These are phyloP conservation scores for Penicillium cosmopolitanum DNA, from an alignment of 495 filamentous ascomycete species.

Conservation along the genomic window DNA sequence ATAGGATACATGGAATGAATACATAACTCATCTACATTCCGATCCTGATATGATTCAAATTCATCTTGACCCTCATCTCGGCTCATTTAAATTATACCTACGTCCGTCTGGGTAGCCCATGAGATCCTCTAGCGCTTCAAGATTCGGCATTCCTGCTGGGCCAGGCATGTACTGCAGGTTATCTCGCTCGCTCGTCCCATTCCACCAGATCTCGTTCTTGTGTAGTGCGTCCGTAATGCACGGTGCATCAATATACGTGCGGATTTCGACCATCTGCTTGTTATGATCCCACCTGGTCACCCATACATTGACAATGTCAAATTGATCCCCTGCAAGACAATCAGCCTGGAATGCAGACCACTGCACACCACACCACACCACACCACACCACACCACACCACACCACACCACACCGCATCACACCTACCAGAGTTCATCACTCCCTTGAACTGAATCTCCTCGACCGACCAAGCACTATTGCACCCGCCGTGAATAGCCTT, in stretches of 20 bases:
- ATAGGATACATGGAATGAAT: too few relatives aligned
- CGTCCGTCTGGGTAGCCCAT: conserved; percentile 38
- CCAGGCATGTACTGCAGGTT: conserved; percentile 42
- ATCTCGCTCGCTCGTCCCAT: conserved; percentile 34
- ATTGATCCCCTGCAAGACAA: conserved; percentile 27
- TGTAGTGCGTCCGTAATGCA: conserved; percentile 35
- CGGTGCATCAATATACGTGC: conserved; percentile 39
- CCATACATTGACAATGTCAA: conserved; percentile 44
- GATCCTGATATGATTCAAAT: too few relatives aligned
- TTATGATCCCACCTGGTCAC: conserved; percentile 38
- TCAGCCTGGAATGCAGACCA: neutral
- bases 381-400: conserved; percentile 1
- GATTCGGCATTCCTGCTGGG: conserved; percentile 41
- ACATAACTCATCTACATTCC: too few relatives aligned
- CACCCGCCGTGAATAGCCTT: conserved; percentile 41
- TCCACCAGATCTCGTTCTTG: conserved; percentile 45
- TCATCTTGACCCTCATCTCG: neutral
- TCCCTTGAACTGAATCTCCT: conserved; percentile 40
- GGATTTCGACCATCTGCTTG: conserved; percentile 41
- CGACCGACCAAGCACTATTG: conserved; percentile 38
- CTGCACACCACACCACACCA: neutral
- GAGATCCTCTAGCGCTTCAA: conserved; percentile 31
- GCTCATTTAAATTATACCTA: conserved; percentile 23
- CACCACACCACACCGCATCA: neutral
- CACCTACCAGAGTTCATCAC: conserved; percentile 39